Conservation (phyloP, 2,329 filamentous ascomycete species). For the Thermochaetoides dissita region DNA sequence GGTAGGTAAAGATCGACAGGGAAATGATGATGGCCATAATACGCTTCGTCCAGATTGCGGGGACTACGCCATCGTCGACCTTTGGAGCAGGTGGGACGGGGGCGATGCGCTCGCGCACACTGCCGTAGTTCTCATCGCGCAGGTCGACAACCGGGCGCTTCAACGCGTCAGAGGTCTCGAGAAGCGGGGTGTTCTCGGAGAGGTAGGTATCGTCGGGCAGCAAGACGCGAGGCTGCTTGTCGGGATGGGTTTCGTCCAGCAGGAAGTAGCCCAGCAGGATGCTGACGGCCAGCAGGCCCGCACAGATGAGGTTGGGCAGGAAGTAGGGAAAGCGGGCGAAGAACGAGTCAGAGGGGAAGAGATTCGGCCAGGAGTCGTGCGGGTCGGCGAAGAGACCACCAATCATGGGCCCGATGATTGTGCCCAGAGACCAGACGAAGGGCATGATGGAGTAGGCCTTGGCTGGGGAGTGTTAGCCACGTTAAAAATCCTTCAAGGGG, state of each 20-base stretch:
- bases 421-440: conserved; percentile 84
- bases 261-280: conserved; percentile 69
- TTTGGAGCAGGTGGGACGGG: conserved; percentile 18
- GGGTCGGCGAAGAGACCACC: conserved; percentile 79
- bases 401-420: conserved; percentile 76
- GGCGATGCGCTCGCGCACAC: conserved; percentile 40
- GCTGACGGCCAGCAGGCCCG: conserved; percentile 59
- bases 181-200: conserved; percentile 57
- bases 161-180: conserved; percentile 60
- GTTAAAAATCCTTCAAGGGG: background rate
- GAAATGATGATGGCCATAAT: conserved; percentile 69
- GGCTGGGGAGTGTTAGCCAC: conserved; percentile 33
- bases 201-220: conserved; percentile 35
- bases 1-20: conserved; percentile 81
- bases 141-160: conserved; percentile 61
- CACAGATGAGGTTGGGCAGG: conserved; percentile 78
- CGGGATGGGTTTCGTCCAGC: conserved; percentile 79
- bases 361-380: conserved; percentile 53
- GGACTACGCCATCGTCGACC: conserved; percentile 21
- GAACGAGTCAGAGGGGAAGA: conserved; percentile 53
- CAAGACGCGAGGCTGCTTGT: conserved; percentile 47
- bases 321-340: conserved; percentile 76
- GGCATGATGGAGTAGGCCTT: conserved; percentile 86
- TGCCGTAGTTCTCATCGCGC: conserved; percentile 66
- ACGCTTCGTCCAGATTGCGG: conserved; percentile 38